Evolutionary conservation across 2,329 filamentous ascomycete genomes (phyloP), one percentile per base, ranked within the genome.

Genomic region (Pseudogymnoascus sp.): DNA sequence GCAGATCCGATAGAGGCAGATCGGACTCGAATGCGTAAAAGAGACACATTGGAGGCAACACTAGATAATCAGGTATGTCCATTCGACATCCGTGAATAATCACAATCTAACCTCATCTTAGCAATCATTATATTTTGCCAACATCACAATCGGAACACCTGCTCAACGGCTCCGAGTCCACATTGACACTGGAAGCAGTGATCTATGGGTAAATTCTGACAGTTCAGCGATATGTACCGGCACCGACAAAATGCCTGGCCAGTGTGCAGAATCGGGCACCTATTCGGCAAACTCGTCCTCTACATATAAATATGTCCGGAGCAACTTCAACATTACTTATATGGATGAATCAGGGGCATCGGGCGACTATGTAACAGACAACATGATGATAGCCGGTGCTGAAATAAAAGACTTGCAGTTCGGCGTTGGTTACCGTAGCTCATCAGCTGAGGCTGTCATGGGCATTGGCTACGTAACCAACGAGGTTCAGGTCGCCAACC

Each of bases 271-370:
- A 15, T 81, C 84, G 0, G 90, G 90, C 12, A 85, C 85, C 1
- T 96, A 92, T 74, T 73, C 76, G 44, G 81, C 89, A 41, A 88
- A 89, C 71, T 74, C 79, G 0, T 96, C 91, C 0, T 91, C 89
- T 1, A 90, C 91, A 2, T 93, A 92, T 74, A 70, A 80, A 35
- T 91, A 87, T 71, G 74, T 96, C 61, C 86, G 85, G 65, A 86
- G 83, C 70, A 80, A 85, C 64, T 96, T 97, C 78, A 92, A 93
- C 76, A 96, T 96, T 66, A 86, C 86, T 1, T 96, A 96, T 67
- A 88, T 89, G 41, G 92, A 96, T 74, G 90, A 90, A 51, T 89
- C 89, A 0, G 85, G 86, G 4, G 89, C 91, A 0, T 73, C 77
- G 1, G 92, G 92, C 35, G 89, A 94, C 74, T 96, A 96, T 72